Conservation (phyloP, 2,329 filamentous ascomycete genomes). For the Talaromyces sp. region DNA sequence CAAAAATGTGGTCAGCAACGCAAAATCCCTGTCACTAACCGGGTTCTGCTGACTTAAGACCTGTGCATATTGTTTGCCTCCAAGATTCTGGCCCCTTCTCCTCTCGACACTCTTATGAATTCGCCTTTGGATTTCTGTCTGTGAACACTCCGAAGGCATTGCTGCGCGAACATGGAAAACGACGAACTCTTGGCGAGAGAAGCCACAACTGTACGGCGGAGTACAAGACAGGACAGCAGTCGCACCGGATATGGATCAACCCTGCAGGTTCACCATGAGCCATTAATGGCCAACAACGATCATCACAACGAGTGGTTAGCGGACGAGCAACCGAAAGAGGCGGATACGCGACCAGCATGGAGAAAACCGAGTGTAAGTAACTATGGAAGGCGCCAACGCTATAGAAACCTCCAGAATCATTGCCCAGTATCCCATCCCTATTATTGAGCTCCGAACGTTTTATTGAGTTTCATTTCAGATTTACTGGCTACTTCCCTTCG, state of each 20-base stretch:
- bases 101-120: not conserved
- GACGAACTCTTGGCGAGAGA: constrained; percentile 38
- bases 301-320: constrained; percentile 10
- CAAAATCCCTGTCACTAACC: not conserved
- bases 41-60: not conserved
- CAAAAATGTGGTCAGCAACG: not conserved
- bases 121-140: not conserved
- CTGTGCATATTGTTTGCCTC: not conserved
- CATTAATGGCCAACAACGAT: constrained; percentile 11
- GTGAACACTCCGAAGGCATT: not conserved
- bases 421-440: too few species aligned
- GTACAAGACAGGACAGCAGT: constrained; percentile 13
- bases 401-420: too few species aligned
- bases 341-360: constrained; percentile 45
- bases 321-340: constrained; percentile 5
- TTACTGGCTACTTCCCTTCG: constrained; percentile 80
- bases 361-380: constrained; percentile 53
- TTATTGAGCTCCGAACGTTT: not conserved
- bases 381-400: not conserved
- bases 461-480: constrained; percentile 54
- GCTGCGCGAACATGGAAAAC: constrained; percentile 31
- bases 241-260: constrained; percentile 13
- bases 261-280: constrained; percentile 22
- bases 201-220: constrained; percentile 33
- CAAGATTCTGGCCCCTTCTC: not conserved